These are phyloP conservation scores for Dictyostelium firmibasis DNA, from an alignment of 78 protist genomes.

Conservation along the genomic window DNA sequence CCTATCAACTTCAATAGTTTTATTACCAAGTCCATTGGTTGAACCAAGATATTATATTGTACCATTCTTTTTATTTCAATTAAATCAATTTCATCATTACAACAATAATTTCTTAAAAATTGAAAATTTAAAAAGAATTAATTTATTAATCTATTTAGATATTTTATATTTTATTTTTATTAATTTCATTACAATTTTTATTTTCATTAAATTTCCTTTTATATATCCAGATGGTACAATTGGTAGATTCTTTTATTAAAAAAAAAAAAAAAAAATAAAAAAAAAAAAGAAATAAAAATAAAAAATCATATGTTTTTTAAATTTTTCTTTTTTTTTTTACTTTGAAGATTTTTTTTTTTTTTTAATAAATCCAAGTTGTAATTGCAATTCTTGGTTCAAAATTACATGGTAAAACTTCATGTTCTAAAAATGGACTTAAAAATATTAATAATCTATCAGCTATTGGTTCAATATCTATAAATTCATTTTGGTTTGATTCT, in stretches of 20 bases:
- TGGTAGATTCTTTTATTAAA: conserved; percentile 63
- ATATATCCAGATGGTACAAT: conserved; percentile 47
- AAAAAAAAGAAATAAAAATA: neutral
- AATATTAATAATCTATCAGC: conserved; percentile 59
- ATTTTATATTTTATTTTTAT: conserved; percentile 1
- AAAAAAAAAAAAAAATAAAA: neutral
- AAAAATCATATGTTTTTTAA: neutral
- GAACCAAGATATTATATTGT: conserved; percentile 56
- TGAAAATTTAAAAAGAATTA: neutral
- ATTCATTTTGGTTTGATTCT: neutral
- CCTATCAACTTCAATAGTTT: neutral
- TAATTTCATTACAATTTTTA: conserved; percentile 5
- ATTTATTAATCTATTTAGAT: neutral
- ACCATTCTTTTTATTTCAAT: conserved; percentile 54
- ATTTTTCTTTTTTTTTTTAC: neutral
- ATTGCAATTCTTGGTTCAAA: conserved; percentile 43
- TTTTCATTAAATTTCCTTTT: conserved; percentile 54
- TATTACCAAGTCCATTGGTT: conserved; percentile 54
- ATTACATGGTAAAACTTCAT: conserved; percentile 57
- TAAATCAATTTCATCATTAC: neutral
- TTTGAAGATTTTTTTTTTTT: neutral
- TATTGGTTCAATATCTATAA: conserved; percentile 43
- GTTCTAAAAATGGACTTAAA: conserved; percentile 40
- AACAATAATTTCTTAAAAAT: neutral
- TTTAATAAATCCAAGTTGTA: conserved; percentile 69